These are phyloP conservation scores for Neobulgaria alba DNA, from an alignment of 2,329 filamentous ascomycete genomes.

Conservation along the genomic window DNA sequence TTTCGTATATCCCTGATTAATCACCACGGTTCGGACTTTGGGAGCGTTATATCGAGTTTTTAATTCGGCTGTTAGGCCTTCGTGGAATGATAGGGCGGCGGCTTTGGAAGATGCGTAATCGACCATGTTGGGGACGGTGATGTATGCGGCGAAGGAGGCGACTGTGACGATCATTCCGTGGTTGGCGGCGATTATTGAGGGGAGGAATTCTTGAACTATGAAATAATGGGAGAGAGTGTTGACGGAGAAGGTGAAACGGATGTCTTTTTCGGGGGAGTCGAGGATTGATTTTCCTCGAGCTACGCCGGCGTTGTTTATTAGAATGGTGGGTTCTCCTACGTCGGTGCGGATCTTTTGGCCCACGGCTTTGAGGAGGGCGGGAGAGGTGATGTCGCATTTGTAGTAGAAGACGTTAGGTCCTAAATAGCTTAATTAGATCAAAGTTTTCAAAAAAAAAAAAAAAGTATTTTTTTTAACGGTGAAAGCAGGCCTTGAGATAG, in stretches of 20 bases:
- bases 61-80: constrained; percentile 53
- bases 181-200: constrained; percentile 51
- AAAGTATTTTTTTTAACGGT: too few relatives aligned
- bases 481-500: too few relatives aligned
- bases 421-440: not conserved
- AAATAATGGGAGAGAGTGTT: constrained; percentile 62
- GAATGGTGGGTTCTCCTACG: constrained; percentile 57
- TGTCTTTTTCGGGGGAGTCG: constrained; percentile 44
- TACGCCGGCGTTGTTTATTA: constrained; percentile 67
- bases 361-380: constrained; percentile 41
- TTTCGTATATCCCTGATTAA: constrained; percentile 55
- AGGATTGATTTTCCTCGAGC: constrained; percentile 54
- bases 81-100: constrained; percentile 58
- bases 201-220: constrained; percentile 59
- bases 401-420: constrained; percentile 52
- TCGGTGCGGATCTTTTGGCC: constrained; percentile 44
- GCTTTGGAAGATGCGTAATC: constrained; percentile 63
- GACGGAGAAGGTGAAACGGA: constrained; percentile 62
- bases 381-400: constrained; percentile 59
- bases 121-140: constrained; percentile 52
- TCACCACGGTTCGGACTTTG: constrained; percentile 55
- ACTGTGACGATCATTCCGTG: constrained; percentile 69
- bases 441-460: too few relatives aligned
- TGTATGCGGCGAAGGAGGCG: constrained; percentile 53
- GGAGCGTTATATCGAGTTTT: constrained; percentile 51